Evolutionary conservation across 495 filamentous ascomycete genomes (phyloP), one percentile per base, ranked within the genome.

Genomic region (Astrocystis sublimbata): DNA sequence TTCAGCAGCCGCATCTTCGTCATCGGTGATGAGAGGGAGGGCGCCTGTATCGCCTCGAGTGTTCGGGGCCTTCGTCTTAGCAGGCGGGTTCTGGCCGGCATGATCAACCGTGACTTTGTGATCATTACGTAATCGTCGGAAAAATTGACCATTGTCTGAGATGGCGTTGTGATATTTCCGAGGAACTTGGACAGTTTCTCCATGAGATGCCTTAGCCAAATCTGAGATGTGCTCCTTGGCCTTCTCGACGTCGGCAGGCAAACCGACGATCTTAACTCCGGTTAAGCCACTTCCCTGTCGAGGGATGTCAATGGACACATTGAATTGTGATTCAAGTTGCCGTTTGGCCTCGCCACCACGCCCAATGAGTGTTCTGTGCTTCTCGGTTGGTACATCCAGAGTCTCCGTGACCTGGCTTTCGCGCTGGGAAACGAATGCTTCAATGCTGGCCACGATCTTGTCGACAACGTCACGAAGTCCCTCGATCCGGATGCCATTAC

Each of bases 281-380:
- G 92, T 92, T 51, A 89, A 84, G 30, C 81, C 81, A 67, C 78
- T 83, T 30, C 86, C 85, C 64, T 86, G 84, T 64, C 90, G 89
- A 10, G 94, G 94, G 55, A 99, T 89, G 65, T 97, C 92, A 63
- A 99, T 85, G 15, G 86, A 87, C 66, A 99, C 87, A 60, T 87
- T 88, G 81, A 98, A 96, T 71, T 91, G 85, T 23, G 89, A 85
- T 77, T 98, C 94, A n/a, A 99, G 85, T 43, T 85, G 82, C 52
- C 90, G 88, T 63, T 92, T 87, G 36, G 86, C 87, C 54, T 94
- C 91, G 55, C 94, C 94, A 61, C 92, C 92, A 40, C 92, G 90
- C 46, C 94, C 94, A 67, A 99, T 97, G 13, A 99, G 83, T 9
- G 91, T 80, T 33, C 92, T 85, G 71, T 98, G 96, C 79, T 96